Conservation (phyloP, 2,329 filamentous ascomycete species). For the Colletotrichum cereale region DNA sequence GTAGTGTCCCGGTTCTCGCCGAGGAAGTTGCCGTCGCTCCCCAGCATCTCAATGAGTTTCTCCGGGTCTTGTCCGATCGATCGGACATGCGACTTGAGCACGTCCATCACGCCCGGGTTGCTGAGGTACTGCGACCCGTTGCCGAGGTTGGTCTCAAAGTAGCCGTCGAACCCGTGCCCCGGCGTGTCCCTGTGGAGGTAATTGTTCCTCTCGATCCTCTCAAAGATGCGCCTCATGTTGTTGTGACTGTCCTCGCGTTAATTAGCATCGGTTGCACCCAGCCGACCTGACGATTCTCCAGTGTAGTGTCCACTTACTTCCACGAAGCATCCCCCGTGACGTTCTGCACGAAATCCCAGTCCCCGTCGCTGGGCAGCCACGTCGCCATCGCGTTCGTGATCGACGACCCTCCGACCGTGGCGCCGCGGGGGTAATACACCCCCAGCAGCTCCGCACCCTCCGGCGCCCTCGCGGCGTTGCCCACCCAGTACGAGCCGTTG, state of each 20-base stretch:
- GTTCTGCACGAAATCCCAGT: conserved; percentile 68
- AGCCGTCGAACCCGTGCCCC: conserved; percentile 66
- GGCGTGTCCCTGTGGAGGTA: conserved; percentile 56
- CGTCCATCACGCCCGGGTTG: conserved; percentile 12
- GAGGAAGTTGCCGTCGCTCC: conserved; percentile 48
- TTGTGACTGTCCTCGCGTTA: conserved; percentile 46
- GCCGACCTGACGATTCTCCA: not conserved
- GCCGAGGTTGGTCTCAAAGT: conserved; percentile 32
- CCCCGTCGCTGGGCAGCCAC: conserved; percentile 68
- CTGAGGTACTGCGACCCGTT: conserved; percentile 47
- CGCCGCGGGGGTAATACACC: conserved; percentile 60
- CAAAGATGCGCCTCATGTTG: conserved; percentile 71
- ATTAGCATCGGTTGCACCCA: not conserved
- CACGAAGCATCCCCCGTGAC: conserved; percentile 72
- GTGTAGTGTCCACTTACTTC: conserved; percentile 46
- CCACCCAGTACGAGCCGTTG: conserved; percentile 50
- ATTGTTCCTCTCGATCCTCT: conserved; percentile 66
- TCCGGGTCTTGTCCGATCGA: conserved; percentile 40
- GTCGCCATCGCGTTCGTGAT: conserved; percentile 72
- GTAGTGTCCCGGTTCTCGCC: conserved; percentile 46
- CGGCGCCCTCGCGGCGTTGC: conserved; percentile 45
- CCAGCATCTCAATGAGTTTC: conserved; percentile 45
- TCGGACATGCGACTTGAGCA: conserved; percentile 28
- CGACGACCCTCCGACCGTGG: conserved; percentile 62
- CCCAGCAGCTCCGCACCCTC: conserved; percentile 55